Evolutionary conservation across 2,329 filamentous ascomycete species (phyloP).

Genomic region (Epichloe amarillans): DNA sequence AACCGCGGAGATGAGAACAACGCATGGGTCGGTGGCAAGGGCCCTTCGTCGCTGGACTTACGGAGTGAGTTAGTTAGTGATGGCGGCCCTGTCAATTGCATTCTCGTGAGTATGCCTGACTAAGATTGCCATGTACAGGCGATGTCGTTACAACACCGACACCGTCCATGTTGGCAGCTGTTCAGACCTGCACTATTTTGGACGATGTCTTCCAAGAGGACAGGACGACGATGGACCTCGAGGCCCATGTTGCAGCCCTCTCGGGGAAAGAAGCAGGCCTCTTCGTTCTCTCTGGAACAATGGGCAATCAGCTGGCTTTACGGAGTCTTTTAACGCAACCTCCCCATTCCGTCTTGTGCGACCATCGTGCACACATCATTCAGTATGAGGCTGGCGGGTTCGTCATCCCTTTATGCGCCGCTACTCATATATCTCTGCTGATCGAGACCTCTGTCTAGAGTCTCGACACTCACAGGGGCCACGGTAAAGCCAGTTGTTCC

Average conservation of each 20-base stretch:
- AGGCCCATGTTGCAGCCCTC: conserved; percentile 58
- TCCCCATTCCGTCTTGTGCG: conserved; percentile 68
- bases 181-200: conserved; percentile 58
- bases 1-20: conserved; percentile 1
- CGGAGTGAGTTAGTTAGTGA: conserved; percentile 9
- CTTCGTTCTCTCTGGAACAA: conserved; percentile 79
- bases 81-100: background rate
- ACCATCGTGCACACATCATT: conserved; percentile 66
- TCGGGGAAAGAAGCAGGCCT: conserved; percentile 65
- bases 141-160: conserved; percentile 60
- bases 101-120: background rate
- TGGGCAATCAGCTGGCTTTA: conserved; percentile 83
- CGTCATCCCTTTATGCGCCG: conserved; percentile 10
- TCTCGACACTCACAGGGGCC: conserved; percentile 59
- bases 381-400: conserved; percentile 51
- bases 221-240: conserved; percentile 60
- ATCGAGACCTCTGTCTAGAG: conserved; percentile 31
- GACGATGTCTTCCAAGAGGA: conserved; percentile 83
- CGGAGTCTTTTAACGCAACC: conserved; percentile 66
- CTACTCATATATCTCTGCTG: background rate
- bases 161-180: conserved; percentile 66
- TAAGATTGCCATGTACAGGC: conserved; percentile 19
- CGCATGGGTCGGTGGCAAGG: conserved; percentile 10
- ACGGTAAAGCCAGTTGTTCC: conserved; percentile 54
- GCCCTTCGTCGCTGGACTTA: conserved; percentile 9